Evolutionary conservation across 176 grass and related monocot genomes (phyloP), one percentile per base, ranked within the genome.

Genomic region (Hsuehochloa calcarea): DNA sequence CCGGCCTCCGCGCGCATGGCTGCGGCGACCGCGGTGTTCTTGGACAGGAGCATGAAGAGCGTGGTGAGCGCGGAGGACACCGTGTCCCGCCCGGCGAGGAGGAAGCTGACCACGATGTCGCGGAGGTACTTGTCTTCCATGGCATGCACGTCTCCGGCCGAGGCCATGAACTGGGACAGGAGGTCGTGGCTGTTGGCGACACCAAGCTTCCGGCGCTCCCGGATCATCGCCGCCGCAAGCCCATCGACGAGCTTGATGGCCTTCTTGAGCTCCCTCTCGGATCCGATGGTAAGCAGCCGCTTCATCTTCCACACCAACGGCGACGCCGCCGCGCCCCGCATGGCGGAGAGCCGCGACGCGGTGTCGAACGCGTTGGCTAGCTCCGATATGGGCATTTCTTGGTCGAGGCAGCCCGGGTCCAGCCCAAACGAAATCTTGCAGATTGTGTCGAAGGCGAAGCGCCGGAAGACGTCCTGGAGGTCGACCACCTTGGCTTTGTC

Each of bases 351-450:
- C 10, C 70, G 79, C 1, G 92, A 88, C 3, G 92, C 89, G 15
- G 76, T 27, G 81, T 97, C 95, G 68, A 97, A 94, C 11, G 95
- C 94, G 64, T 29, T 37, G 15, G 90, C 92, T 22, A 97, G 81
- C 77, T 69, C 78, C 4, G 90, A 87, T 80, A 89, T 31, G 62
- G 90, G 92, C 76, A 90, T 80, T 19, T 87, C 38, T 6, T 15
- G 14, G 0, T 92, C 88, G 16, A 97, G 80, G 55, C 92, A 97
- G 22, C 83, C 78, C 0, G 88, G 88, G 68, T 97, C 90, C 43
- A 97, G 81, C 10, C 90, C 92, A 60, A 97, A 97, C 9, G 90
- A 94, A 80, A 97, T 94, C 88, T 89, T 94, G 88, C 95, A 93
- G 82, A 97, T 97, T 87, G 86, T 88, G 55, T 94, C 87, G 84